Evolutionary conservation across 2,329 filamentous ascomycete species (phyloP).

Genomic region (Neonectria sp.): DNA sequence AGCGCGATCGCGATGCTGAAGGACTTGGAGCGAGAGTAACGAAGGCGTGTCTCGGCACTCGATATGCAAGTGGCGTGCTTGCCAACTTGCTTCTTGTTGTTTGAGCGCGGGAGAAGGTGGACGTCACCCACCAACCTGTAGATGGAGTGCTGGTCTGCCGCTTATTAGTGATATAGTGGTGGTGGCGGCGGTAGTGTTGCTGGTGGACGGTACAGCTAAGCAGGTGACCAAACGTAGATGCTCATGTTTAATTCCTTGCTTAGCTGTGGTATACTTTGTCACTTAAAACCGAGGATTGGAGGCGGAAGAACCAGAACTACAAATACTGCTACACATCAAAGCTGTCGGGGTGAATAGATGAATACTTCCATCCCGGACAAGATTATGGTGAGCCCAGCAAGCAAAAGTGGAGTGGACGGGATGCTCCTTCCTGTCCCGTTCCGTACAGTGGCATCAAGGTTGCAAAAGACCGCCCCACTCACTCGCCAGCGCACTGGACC

Average conservation of each 20-base stretch:
- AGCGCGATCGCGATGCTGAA: not conserved
- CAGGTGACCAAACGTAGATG: not conserved
- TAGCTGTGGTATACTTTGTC: not conserved
- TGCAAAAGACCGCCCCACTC: conserved; percentile 11
- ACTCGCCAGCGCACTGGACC: conserved; percentile 15
- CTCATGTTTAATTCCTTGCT: no score
- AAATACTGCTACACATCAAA: not conserved
- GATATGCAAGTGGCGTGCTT: not conserved
- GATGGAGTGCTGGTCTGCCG: not conserved
- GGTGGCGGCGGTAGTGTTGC: no score
- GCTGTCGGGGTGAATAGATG: not conserved
- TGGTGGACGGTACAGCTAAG: not conserved
- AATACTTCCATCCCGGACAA: not conserved
- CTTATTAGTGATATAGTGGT: not conserved
- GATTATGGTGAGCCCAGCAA: not conserved
- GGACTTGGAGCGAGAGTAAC: not conserved
- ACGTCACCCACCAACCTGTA: not conserved
- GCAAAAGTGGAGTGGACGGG: no score
- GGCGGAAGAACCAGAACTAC: no score
- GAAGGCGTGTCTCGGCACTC: not conserved
- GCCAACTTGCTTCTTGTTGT: no score
- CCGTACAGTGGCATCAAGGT: not conserved
- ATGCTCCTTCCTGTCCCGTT: not conserved
- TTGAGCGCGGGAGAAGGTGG: not conserved
- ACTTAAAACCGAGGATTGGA: not conserved